Evolutionary conservation across 331 rosid genomes (phyloP).

Genomic region (Acacia concinna): DNA sequence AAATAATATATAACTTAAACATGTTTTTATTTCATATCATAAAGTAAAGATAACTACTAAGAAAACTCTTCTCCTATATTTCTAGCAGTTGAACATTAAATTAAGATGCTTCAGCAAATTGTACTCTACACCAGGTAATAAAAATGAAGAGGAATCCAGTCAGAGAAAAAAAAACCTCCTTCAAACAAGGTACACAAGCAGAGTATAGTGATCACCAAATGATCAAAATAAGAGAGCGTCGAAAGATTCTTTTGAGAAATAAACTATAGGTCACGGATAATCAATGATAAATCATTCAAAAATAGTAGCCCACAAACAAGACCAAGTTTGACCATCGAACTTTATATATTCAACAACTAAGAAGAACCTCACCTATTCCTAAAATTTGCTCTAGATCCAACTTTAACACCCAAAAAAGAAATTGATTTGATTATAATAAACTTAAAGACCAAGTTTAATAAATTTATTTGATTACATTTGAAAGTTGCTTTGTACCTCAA

Average conservation of each 20-base stretch:
- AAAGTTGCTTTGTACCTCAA: too few species aligned
- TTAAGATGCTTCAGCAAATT: background rate
- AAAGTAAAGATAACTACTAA: background rate
- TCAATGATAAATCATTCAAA: background rate
- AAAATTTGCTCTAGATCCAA: too few species aligned
- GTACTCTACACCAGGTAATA: background rate
- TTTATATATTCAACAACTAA: background rate
- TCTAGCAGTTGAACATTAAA: background rate
- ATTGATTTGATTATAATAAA: too few species aligned
- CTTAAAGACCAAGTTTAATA: too few species aligned
- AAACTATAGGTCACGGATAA: background rate
- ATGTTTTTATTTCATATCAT: background rate
- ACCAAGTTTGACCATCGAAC: background rate
- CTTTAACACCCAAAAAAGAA: too few species aligned
- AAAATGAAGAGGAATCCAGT: background rate
- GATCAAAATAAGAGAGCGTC: background rate
- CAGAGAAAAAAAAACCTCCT: background rate
- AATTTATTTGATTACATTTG: too few species aligned
- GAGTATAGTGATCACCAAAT: background rate
- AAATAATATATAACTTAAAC: background rate
- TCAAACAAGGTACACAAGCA: background rate
- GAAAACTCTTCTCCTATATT: background rate
- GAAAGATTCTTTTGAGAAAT: background rate
- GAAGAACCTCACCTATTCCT: too few species aligned
- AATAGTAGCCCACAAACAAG: constrained; percentile 1